A percentile compares a stretch with the other conserved stretches of the same genome.
phyloP scores from a whole-genome alignment of 805 yeast species.

The Wickerhamia fluorescens region DNA sequence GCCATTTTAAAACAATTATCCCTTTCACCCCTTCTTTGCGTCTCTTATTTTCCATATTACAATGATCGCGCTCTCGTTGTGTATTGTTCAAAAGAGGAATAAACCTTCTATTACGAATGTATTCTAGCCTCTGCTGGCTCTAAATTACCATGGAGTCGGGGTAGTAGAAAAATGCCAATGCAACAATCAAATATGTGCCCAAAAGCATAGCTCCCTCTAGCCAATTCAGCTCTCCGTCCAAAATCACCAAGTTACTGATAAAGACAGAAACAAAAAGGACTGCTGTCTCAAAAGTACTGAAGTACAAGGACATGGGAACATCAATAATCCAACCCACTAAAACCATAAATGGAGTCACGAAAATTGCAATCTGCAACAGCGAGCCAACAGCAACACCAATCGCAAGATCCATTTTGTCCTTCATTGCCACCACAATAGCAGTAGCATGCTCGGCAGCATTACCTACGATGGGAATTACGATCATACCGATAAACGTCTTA shows the following conservation, averaged over 20 bases:
- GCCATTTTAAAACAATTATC: too few relatives aligned
- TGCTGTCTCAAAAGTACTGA: constrained; percentile 90
- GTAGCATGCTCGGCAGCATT: constrained; percentile 99
- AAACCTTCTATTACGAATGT: too few relatives aligned
- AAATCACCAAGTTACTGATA: constrained; percentile 76
- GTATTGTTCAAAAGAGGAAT: too few relatives aligned
- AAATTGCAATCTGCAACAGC: constrained; percentile 88
- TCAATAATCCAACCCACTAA: constrained; percentile 87
- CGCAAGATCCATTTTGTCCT: constrained; percentile 96
- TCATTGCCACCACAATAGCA: constrained; percentile 89
- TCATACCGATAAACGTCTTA: constrained; percentile 90
- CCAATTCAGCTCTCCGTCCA: constrained; percentile 96
- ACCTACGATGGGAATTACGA: constrained; percentile 93
- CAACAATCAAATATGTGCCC: constrained; percentile 79
- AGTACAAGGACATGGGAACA: constrained; percentile 88
- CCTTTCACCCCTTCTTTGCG: too few relatives aligned
- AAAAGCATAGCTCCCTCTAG: constrained; percentile 91
- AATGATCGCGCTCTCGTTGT: too few relatives aligned
- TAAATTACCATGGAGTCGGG: too few relatives aligned
- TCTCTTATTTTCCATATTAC: too few relatives aligned
- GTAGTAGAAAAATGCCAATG: constrained; percentile 82
- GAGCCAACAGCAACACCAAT: constrained; percentile 96
- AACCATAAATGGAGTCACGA: constrained; percentile 94
- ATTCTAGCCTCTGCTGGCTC: too few relatives aligned
- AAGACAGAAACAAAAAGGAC: constrained; percentile 86